Evolutionary conservation across 2,329 filamentous ascomycete species (phyloP), one percentile per base, ranked within the genome.

Genomic region (Beauveria rudraprayagi): DNA sequence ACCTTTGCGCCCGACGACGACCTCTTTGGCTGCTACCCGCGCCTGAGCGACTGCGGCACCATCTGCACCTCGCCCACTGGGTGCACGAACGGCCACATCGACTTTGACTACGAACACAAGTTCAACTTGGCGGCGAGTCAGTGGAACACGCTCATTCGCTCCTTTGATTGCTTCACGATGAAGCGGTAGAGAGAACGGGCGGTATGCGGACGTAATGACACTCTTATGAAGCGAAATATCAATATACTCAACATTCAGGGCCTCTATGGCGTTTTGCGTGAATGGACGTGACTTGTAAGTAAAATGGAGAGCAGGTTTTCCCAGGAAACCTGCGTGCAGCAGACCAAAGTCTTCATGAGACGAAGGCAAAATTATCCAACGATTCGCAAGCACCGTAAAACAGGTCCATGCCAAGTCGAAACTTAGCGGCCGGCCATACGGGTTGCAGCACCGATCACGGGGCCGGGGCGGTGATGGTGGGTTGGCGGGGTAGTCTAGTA

Each of bases 1-100:
- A 83, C 81, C 0, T 83, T 83, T 66, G 78, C 78, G 2, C 78
- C 78, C 8, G 80, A 83, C 63, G 78, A 74, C 43, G 80, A 79
- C 51, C 65, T 65, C 44, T 82, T 83, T 64, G 70, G 67, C 64
- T 83, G 80, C 71, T 79, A 71, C 67, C 80, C 79, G 3, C 76
- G 74, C 62, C 68, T 74, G 8, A 66, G 67, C 58, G 60, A 67
- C 26, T 83, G 81, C 67, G 70, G 70, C 40, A 71, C 69, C 24
- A 71, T 76, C 63, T 83, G 80, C 74, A 77, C 57, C 5, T 81
- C 79, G 52, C 79, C 79, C 2, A 78, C 76, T 50, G 81, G 80
- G 41, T 83, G 81, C 71, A 82, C 80, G 0, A 75, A 80, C 62
- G 81, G 80, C 41, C 67, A 73, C 8, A 72, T 83, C 54, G 74